A percentile compares a stretch with the other conserved stretches of the same genome.
Evolutionary conservation across 1,284 basidiomycete species (phyloP).

Genomic region (Chondrostereum purpureum): DNA sequence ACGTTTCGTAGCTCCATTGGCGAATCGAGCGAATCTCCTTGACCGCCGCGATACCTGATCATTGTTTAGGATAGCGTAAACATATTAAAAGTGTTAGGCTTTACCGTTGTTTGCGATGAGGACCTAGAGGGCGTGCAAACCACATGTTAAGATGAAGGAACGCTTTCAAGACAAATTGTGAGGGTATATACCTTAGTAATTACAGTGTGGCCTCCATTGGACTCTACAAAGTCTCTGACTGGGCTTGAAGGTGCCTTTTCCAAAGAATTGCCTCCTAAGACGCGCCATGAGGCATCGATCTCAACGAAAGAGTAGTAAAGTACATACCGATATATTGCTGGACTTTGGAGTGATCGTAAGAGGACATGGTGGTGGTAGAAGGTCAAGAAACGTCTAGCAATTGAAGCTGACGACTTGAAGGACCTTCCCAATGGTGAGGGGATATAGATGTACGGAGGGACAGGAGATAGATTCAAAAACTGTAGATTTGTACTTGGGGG

Average conservation of each 20-base stretch:
- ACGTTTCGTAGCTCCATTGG: constrained; percentile 99
- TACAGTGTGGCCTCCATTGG: constrained; percentile 93
- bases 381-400: constrained; percentile 5
- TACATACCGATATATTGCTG: constrained; percentile 77
- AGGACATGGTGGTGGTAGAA: constrained; percentile 40
- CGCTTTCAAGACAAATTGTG: constrained; percentile 5
- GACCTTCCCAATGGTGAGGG: too few species aligned
- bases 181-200: constrained; percentile 92
- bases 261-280: constrained; percentile 84
- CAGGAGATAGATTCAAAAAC: too few species aligned
- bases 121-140: constrained; percentile 70
- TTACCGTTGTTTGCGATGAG: constrained; percentile 96
- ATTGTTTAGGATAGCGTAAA: constrained; percentile 18
- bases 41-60: constrained; percentile 90
- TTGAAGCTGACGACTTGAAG: background rate
- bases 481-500: background rate
- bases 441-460: too few species aligned
- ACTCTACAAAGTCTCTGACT: constrained; percentile 89
- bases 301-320: constrained; percentile 12
- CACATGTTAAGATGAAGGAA: constrained; percentile 7
- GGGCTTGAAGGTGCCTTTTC: constrained; percentile 76
- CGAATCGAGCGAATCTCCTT: constrained; percentile 99
- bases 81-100: constrained; percentile 14
- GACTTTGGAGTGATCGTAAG: constrained; percentile 74
- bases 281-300: constrained; percentile 15